Base-by-base conservation (phyloP, 345 rosid genomes). In the Corchorus olitorius region DNA sequence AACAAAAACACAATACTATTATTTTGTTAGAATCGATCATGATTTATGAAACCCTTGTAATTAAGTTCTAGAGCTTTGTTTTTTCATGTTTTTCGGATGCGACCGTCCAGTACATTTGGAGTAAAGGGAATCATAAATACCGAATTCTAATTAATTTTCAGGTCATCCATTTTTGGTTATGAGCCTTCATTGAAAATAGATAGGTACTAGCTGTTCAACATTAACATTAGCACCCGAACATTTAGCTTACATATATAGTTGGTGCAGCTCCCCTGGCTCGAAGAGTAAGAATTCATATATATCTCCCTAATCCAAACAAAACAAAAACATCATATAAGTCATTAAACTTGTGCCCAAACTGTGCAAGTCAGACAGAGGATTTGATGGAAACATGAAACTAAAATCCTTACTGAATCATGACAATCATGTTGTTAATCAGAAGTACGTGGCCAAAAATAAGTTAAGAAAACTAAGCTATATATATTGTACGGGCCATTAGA, bases 261-360 rank as follows among this genome's bases (percentile, higher is more conserved):
- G 27, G 27, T 27, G 27, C 27, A 27, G 27, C 27, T 27, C 27
- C 27, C 27, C 27, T 27, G 27, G 27, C 27, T 27, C 27, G 27
- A 27, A 27, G 27, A 27, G 27, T 27, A 27, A 27, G 27, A 27
- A 27, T 27, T n/a, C n/a, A 27, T 27, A 27, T 27, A 27, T 27
- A 27, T 27, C 27, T 27, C 27, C 27, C 27, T 27, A 27, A 27
- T 27, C 27, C 27, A 27, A 27, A 27, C 0, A 27, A 0, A 27
- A 27, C 27, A 27, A 27, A 27, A 27, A 27, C 17, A 14, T 60
- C 13, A 13, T 46, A 2, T 39, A 39, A 6, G 50, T 55, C 71
- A 46, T 27, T 41, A 35, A 37, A 71, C 46, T 27, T 46, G 76
- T 69, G 68, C 13, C 78, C 72, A 55, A 8, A 62, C 43, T 69